Conservation (phyloP, 441 rosid species). For the Hura crepitans region DNA sequence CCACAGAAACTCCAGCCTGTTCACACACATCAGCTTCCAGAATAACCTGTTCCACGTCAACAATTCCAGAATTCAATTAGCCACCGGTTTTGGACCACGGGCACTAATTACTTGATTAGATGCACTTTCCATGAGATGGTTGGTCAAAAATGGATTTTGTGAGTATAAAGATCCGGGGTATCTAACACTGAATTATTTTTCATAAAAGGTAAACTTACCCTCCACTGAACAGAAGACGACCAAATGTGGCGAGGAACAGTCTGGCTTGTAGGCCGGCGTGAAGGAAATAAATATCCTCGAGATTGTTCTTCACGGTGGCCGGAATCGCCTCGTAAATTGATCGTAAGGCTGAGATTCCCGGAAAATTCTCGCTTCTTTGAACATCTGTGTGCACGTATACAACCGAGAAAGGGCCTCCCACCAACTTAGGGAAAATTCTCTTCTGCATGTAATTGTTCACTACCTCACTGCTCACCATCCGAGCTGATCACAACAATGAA, state of each 20-base stretch:
- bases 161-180: too few species aligned
- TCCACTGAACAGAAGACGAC: constrained; percentile 59
- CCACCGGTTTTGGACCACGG: too few species aligned
- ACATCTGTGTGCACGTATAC: constrained; percentile 64
- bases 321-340: constrained; percentile 67
- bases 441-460: too few species aligned
- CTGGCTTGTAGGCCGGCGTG: constrained; percentile 67
- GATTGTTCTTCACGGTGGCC: constrained; percentile 44
- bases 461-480: too few species aligned
- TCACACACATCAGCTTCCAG: constrained; percentile 59
- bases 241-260: constrained; percentile 76
- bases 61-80: too few species aligned
- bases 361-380: constrained; percentile 54
- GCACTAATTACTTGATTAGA: too few species aligned
- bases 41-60: constrained; percentile 49
- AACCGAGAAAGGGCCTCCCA: constrained; percentile 54
- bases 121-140: too few species aligned
- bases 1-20: constrained; percentile 64
- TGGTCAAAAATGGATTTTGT: too few species aligned
- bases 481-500: too few species aligned
- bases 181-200: too few species aligned
- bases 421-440: constrained; percentile 49
- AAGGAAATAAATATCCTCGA: constrained; percentile 58
- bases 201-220: constrained; percentile 17
- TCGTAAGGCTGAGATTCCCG: constrained; percentile 62